A percentile compares a stretch with the other conserved stretches of the same genome.
phyloP scores from a whole-genome alignment of 78 protist genomes.

The Speleostelium caveatum region DNA sequence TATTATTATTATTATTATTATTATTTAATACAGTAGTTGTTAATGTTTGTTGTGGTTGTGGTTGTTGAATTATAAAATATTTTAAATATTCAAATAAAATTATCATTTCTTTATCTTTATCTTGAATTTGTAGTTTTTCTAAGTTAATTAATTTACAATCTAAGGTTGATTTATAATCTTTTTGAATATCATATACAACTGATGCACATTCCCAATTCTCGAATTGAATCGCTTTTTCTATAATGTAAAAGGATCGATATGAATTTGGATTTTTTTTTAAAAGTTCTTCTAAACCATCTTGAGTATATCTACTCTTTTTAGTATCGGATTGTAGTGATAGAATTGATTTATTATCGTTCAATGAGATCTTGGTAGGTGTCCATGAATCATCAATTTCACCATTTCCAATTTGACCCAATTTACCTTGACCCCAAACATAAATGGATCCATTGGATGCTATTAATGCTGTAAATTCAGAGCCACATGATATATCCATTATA shows the following conservation, averaged over 20 bases:
- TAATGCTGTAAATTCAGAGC: conserved; percentile 53
- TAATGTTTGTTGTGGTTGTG: not conserved
- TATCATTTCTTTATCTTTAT: conserved; percentile 14
- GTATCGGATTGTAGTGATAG: conserved; percentile 10
- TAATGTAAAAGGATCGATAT: conserved; percentile 16
- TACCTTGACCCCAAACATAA: conserved; percentile 63
- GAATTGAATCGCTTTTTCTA: conserved; percentile 59
- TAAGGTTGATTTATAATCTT: conserved; percentile 48
- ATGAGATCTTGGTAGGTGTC: conserved; percentile 47
- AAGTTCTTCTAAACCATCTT: conserved; percentile 59
- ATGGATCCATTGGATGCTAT: conserved; percentile 42
- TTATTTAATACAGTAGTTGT: not conserved
- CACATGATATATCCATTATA: conserved; percentile 45
- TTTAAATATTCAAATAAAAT: conserved; percentile 17
- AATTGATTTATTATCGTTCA: not conserved
- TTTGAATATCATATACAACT: conserved; percentile 35
- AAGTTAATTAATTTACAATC: conserved; percentile 34
- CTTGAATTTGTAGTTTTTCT: conserved; percentile 21
- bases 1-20: not conserved
- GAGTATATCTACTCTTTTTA: conserved; percentile 31
- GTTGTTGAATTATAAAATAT: not conserved
- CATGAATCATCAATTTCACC: conserved; percentile 62
- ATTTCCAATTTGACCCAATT: conserved; percentile 63
- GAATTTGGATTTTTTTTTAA: not conserved
- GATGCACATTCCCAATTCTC: conserved; percentile 61